A percentile compares a stretch with the other conserved stretches of the same genome.
phyloP scores from a whole-genome alignment of 2,329 filamentous ascomycete species.

The Arthrobotrys entomopaga region DNA sequence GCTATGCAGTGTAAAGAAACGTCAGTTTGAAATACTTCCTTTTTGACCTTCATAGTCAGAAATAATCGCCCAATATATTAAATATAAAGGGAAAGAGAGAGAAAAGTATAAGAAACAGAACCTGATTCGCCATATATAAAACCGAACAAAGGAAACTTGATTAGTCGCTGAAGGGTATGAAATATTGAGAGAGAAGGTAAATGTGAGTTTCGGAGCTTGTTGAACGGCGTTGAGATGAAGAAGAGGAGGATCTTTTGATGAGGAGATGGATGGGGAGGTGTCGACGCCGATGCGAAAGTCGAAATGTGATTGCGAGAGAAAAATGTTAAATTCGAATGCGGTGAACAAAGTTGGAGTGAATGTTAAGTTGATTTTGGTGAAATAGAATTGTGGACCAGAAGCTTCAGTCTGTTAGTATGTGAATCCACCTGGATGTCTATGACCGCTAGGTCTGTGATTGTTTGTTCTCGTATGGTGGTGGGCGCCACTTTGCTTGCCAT shows the following conservation, averaged over 20 bases:
- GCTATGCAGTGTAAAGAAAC: slow-evolving; percentile 1
- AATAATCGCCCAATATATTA: background rate
- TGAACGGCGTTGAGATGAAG: background rate
- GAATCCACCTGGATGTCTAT: slow-evolving; percentile 19
- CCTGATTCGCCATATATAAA: no score
- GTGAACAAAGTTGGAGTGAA: no score
- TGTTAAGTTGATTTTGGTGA: no score
- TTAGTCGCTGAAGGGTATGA: background rate
- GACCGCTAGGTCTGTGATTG: slow-evolving; percentile 1
- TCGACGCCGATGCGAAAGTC: no score
- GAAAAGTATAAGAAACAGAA: no score
- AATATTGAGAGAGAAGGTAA: background rate
- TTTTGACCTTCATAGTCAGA: background rate
- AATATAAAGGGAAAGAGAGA: background rate
- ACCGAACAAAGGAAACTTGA: background rate
- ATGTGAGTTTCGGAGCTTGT: background rate
- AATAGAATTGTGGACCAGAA: no score
- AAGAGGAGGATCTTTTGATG: no score
- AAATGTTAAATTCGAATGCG: no score
- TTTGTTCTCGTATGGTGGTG: slow-evolving; percentile 13
- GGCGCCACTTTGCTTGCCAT: background rate
- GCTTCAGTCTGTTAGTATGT: background rate
- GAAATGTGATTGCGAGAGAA: no score
- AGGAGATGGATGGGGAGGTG: no score
- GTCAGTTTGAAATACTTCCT: background rate